Conservation (phyloP, 2,329 filamentous ascomycete genomes). For the Fusarium buxicola region DNA sequence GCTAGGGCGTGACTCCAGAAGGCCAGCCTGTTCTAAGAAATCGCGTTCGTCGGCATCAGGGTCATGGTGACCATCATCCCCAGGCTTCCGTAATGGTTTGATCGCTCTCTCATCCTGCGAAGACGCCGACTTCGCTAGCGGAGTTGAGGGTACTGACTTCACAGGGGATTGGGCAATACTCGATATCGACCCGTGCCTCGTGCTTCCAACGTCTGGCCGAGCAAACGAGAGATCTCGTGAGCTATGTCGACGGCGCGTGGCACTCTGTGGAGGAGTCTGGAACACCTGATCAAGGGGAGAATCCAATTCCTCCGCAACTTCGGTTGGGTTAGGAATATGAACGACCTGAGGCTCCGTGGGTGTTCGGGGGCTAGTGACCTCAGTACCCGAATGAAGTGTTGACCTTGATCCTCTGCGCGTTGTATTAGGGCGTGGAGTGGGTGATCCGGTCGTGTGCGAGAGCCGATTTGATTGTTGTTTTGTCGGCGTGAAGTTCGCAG, state of each 20-base stretch:
- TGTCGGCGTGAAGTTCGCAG: slow-evolving; percentile 37
- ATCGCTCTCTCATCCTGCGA: slow-evolving; percentile 37
- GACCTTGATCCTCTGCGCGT: slow-evolving; percentile 46
- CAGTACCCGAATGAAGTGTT: slow-evolving; percentile 41
- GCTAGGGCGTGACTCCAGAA: slow-evolving; percentile 61
- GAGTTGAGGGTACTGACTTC: slow-evolving; percentile 40
- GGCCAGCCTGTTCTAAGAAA: slow-evolving; percentile 74
- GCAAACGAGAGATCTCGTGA: slow-evolving; percentile 42
- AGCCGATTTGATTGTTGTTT: slow-evolving; percentile 43
- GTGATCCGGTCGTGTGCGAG: slow-evolving; percentile 43
- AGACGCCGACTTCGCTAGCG: slow-evolving; percentile 31
- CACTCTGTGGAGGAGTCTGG: slow-evolving; percentile 48
- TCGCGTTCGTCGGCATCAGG: slow-evolving; percentile 76
- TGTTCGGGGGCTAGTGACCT: slow-evolving; percentile 42
- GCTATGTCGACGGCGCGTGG: slow-evolving; percentile 43
- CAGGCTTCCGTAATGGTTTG: slow-evolving; percentile 31
- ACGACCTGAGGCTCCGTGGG: slow-evolving; percentile 42
- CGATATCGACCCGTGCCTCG: slow-evolving; percentile 49
- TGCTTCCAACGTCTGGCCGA: slow-evolving; percentile 39
- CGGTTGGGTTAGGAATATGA: slow-evolving; percentile 33
- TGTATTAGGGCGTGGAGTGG: slow-evolving; percentile 40
- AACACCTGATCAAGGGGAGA: slow-evolving; percentile 47
- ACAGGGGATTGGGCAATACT: slow-evolving; percentile 47
- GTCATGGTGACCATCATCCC: slow-evolving; percentile 53
- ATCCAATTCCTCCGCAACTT: slow-evolving; percentile 36